These are phyloP conservation scores for Phlegmacium glaucopus DNA, from an alignment of 768 basidiomycete genomes.

Conservation along the genomic window DNA sequence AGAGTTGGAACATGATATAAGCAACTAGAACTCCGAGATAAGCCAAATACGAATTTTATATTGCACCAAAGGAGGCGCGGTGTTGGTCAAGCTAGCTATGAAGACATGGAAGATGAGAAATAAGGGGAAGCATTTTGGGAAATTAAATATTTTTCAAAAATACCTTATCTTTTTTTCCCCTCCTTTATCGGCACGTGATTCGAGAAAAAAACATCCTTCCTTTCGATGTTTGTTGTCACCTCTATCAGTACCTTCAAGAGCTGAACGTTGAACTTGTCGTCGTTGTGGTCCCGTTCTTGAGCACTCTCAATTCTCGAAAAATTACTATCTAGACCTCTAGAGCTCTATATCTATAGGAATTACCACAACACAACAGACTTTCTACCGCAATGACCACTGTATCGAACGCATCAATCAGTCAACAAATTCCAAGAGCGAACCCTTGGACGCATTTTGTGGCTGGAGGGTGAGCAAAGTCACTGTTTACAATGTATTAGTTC, in stretches of 20 bases:
- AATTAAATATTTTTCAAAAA: neutral
- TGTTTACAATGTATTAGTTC: neutral
- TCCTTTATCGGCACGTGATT: neutral
- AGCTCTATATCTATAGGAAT: neutral
- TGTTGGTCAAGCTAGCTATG: slow-evolving; percentile 2
- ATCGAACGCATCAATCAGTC: slow-evolving; percentile 2
- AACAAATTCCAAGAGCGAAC: slow-evolving; percentile 39
- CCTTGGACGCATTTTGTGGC: slow-evolving; percentile 85
- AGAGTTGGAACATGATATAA: slow-evolving; percentile 24
- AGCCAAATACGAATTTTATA: neutral
- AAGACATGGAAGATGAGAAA: slow-evolving; percentile 1
- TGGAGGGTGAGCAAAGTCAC: slow-evolving; percentile 66
- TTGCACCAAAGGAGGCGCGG: neutral
- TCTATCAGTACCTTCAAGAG: too few relatives aligned
- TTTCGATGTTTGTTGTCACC: too few relatives aligned
- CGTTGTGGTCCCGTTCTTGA: too few relatives aligned
- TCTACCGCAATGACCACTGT: neutral
- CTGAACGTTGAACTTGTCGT: too few relatives aligned
- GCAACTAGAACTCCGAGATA: neutral
- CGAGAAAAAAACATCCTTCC: too few relatives aligned
- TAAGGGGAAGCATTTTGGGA: neutral
- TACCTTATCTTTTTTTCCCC: neutral
- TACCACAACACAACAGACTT: neutral
- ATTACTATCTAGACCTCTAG: too few relatives aligned
- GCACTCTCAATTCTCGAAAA: too few relatives aligned